Conservation (phyloP, 2,329 filamentous ascomycete genomes). For the Penicillium paneum region DNA sequence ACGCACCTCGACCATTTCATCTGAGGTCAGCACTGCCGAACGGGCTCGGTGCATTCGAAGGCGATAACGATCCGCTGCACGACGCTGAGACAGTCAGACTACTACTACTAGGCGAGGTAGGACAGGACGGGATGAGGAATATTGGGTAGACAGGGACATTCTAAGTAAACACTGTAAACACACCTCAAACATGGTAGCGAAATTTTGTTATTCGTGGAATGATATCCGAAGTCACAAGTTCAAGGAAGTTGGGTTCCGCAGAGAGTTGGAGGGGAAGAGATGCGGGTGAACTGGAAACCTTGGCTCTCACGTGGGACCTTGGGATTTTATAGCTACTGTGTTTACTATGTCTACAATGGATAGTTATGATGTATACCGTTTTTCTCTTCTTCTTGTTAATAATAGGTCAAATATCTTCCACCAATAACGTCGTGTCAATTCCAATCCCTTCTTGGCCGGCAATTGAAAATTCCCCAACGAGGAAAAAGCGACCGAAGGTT, state of each 20-base stretch:
- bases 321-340: background rate
- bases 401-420: slow-evolving; percentile 12
- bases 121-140: background rate
- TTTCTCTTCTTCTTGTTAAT: background rate
- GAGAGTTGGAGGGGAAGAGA: background rate
- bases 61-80: slow-evolving; percentile 70
- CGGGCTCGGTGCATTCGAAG: slow-evolving; percentile 79
- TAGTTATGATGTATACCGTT: background rate
- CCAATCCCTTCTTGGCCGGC: slow-evolving; percentile 23
- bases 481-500: slow-evolving; percentile 3
- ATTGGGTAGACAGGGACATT: background rate
- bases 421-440: slow-evolving; percentile 20
- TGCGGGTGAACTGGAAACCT: background rate
- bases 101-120: background rate
- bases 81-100: slow-evolving; percentile 46
- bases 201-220: background rate
- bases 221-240: background rate
- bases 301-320: slow-evolving; percentile 9
- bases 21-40: slow-evolving; percentile 73
- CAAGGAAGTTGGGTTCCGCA: background rate
- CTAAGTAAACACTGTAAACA: slow-evolving; percentile 1
- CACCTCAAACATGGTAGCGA: slow-evolving; percentile 3
- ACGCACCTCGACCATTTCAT: slow-evolving; percentile 89
- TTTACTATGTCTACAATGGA: too few species aligned
- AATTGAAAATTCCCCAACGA: slow-evolving; percentile 20